These are phyloP conservation scores for Alternaria arbusti DNA, from an alignment of 2,329 filamentous ascomycete species.

Conservation along the genomic window DNA sequence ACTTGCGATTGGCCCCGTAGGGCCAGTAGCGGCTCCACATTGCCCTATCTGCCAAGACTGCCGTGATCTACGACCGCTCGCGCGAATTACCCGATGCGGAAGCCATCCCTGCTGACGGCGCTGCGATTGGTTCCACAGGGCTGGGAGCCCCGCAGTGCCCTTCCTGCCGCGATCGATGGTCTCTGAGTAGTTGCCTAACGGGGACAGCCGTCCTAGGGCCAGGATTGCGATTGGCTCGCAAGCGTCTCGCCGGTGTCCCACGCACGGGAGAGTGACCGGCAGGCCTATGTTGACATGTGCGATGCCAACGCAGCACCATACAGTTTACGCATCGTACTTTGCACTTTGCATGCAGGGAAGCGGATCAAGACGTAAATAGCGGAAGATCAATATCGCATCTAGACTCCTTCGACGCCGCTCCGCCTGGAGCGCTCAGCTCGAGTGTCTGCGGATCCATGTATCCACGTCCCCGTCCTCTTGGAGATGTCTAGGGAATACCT, in stretches of 20 bases:
- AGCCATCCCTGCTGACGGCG: not conserved
- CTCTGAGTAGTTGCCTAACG: not conserved
- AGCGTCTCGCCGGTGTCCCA: not conserved
- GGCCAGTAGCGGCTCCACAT: not conserved
- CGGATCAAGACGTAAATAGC: not conserved
- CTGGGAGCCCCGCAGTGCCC: not conserved
- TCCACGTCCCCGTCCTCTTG: not conserved
- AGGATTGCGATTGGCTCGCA: not conserved
- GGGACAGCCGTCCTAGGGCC: not conserved
- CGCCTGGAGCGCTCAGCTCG: not conserved
- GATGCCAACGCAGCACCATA: not conserved
- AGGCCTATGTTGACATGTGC: not conserved
- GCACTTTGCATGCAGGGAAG: not conserved
- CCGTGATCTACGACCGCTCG: not conserved
- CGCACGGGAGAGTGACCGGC: not conserved
- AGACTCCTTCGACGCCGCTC: not conserved
- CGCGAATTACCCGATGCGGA: not conserved
- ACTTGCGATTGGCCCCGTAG: not conserved
- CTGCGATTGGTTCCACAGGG: not conserved
- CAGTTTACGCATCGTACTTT: not conserved
- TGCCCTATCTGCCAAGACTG: not conserved
- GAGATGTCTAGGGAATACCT: not conserved
- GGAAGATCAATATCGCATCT: not conserved
- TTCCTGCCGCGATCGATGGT: not conserved
- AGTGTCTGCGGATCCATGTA: not conserved